These are phyloP conservation scores for Rhynchospora breviuscula DNA, from an alignment of 176 grass and related monocot genomes.

Conservation along the genomic window DNA sequence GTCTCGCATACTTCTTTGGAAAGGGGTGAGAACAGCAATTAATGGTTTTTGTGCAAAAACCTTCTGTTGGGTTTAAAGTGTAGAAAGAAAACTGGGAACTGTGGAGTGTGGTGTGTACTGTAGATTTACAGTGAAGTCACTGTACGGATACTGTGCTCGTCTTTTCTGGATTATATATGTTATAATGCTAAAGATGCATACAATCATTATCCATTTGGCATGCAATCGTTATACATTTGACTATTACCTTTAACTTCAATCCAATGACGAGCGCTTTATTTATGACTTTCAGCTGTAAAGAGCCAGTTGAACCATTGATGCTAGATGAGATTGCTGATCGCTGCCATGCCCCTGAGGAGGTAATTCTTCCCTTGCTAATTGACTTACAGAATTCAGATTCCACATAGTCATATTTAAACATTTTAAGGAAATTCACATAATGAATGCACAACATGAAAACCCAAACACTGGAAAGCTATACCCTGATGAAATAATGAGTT, in stretches of 20 bases:
- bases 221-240: slow-evolving; percentile 1
- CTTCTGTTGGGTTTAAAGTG: no score
- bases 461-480: background rate
- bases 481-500: background rate
- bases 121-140: no score
- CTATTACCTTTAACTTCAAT: background rate
- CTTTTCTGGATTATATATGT: no score
- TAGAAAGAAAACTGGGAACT: no score
- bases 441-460: background rate
- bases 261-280: slow-evolving; percentile 20
- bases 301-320: slow-evolving; percentile 74
- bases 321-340: slow-evolving; percentile 84
- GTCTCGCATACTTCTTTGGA: no score
- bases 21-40: no score
- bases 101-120: no score
- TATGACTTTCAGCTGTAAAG: slow-evolving; percentile 68
- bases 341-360: slow-evolving; percentile 73
- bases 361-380: slow-evolving; percentile 26
- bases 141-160: no score
- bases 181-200: no score
- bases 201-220: background rate
- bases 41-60: no score
- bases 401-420: background rate
- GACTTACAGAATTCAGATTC: background rate
- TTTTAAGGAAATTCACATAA: background rate